These are phyloP conservation scores for Carallia pectinifolia DNA, from an alignment of 345 rosid genomes.

Conservation along the genomic window DNA sequence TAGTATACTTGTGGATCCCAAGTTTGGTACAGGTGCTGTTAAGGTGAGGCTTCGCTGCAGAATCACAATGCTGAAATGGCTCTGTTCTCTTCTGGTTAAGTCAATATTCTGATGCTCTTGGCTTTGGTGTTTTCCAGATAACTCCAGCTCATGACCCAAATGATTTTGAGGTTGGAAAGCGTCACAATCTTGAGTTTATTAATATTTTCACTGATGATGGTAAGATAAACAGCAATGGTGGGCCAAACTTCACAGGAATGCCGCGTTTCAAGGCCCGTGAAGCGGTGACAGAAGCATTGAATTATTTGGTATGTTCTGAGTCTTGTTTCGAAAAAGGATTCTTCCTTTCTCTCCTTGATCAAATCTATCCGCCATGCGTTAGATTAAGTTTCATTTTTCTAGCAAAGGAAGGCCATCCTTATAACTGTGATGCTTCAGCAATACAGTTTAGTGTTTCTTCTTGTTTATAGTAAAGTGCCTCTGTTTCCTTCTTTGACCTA, in stretches of 20 bases:
- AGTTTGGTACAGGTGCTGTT: slow-evolving; percentile 95
- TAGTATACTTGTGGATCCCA: slow-evolving; percentile 75
- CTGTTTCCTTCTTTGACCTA: not conserved
- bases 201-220: slow-evolving; percentile 94
- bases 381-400: too few relatives aligned
- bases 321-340: too few relatives aligned
- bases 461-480: not conserved
- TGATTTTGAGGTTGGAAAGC: slow-evolving; percentile 93
- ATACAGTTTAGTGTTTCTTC: too few relatives aligned
- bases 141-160: slow-evolving; percentile 98
- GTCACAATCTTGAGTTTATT: slow-evolving; percentile 73
- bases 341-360: too few relatives aligned
- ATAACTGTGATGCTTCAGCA: too few relatives aligned
- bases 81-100: not conserved
- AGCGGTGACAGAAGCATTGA: slow-evolving; percentile 68
- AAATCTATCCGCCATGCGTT: too few relatives aligned
- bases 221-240: slow-evolving; percentile 77
- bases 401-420: too few relatives aligned
- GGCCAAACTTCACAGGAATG: slow-evolving; percentile 75
- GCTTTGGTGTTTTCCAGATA: slow-evolving; percentile 50
- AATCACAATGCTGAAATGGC: slow-evolving; percentile 13
- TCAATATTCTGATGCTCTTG: slow-evolving; percentile 6
- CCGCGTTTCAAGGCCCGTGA: slow-evolving; percentile 90
- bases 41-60: slow-evolving; percentile 49
- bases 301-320: slow-evolving; percentile 46